These are phyloP conservation scores for Cymbidium sinense DNA, from an alignment of 106 monocot species.

Conservation along the genomic window DNA sequence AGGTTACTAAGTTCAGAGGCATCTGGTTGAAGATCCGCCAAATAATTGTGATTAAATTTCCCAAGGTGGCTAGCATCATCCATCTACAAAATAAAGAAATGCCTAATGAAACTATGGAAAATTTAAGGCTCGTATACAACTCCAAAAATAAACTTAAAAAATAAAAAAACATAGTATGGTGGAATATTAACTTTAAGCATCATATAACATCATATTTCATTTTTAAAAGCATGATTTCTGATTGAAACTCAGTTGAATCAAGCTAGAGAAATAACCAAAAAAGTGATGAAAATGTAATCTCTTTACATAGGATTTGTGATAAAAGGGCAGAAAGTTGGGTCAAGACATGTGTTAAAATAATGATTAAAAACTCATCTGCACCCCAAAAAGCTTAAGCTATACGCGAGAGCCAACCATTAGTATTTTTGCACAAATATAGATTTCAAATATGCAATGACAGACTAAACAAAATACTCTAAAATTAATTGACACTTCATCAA, in stretches of 20 bases:
- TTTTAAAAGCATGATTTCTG: neutral
- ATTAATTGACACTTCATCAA: neutral
- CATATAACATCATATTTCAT: neutral
- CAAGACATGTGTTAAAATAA: neutral
- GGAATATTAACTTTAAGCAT: neutral
- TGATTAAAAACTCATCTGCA: neutral
- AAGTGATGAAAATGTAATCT: neutral
- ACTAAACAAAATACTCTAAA: neutral
- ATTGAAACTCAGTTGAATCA: neutral
- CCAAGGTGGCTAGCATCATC: constrained; percentile 63
- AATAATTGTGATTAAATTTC: constrained; percentile 81
- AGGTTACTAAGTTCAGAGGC: constrained; percentile 14
- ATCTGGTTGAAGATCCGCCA: constrained; percentile 47
- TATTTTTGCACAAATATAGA: neutral
- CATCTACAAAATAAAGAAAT: constrained; percentile 37
- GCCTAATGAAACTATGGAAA: neutral
- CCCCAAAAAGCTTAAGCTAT: neutral
- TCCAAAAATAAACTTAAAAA: neutral
- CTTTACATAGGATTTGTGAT: neutral
- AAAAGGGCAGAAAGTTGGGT: neutral
- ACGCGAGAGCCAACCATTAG: neutral
- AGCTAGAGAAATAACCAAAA: neutral
- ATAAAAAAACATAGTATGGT: neutral
- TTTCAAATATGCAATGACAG: neutral
- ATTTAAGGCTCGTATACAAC: neutral